phyloP scores from a whole-genome alignment of 2,329 filamentous ascomycete species.

The Aspergillus vadensis region DNA sequence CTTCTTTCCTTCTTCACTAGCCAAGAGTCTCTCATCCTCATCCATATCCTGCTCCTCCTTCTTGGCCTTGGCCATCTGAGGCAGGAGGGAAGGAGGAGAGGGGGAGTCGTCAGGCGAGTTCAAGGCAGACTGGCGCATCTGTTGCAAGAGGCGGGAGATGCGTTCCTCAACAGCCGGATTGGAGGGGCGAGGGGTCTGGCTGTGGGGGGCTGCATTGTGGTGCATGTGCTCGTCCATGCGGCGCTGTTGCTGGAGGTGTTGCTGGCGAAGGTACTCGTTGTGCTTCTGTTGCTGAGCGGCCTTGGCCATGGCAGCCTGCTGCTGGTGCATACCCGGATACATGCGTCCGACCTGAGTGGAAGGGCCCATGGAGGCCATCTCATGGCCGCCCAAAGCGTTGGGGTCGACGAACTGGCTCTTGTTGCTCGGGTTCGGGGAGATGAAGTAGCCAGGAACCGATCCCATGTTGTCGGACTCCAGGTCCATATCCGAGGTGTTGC shows the following conservation, averaged over 20 bases:
- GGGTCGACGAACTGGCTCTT: constrained; percentile 69
- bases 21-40: constrained; percentile 87
- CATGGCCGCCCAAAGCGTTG: constrained; percentile 66
- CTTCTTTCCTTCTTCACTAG: constrained; percentile 99
- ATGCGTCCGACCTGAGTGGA: constrained; percentile 68
- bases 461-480: constrained; percentile 70
- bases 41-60: constrained; percentile 99
- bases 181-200: constrained; percentile 43
- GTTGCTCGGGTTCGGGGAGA: constrained; percentile 47
- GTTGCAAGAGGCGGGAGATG: constrained; percentile 87
- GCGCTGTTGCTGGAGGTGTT: constrained; percentile 51
- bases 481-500: constrained; percentile 60
- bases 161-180: constrained; percentile 85
- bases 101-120: constrained; percentile 53
- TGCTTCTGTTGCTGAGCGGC: constrained; percentile 68
- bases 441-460: constrained; percentile 66
- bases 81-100: constrained; percentile 43
- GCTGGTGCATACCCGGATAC: constrained; percentile 92
- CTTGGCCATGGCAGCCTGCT: constrained; percentile 77
- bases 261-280: constrained; percentile 61
- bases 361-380: constrained; percentile 56
- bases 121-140: constrained; percentile 78
- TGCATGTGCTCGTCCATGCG: constrained; percentile 32
- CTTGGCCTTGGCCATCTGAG: constrained; percentile 71
- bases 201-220: constrained; percentile 28